Conservation (phyloP, 768 basidiomycete species). For the Podaxis rugospora region DNA sequence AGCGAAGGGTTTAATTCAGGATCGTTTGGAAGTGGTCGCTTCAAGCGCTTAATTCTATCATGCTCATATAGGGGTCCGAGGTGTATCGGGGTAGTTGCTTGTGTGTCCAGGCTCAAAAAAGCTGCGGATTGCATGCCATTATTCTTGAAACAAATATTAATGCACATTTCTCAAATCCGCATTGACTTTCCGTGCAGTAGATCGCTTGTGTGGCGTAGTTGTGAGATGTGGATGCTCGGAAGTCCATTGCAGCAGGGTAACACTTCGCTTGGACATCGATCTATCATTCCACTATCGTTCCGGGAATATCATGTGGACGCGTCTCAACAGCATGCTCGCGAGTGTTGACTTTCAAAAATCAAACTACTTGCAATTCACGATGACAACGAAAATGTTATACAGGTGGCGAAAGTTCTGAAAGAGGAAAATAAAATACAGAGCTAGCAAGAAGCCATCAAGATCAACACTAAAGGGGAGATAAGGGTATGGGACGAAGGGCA, state of each 20-base stretch:
- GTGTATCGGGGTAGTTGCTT: neutral
- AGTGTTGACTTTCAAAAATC: neutral
- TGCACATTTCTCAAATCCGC: neutral
- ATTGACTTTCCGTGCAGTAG: neutral
- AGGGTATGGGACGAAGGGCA: conserved; percentile 1
- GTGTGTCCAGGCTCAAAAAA: neutral
- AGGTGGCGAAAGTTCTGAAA: neutral
- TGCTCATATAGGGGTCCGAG: neutral
- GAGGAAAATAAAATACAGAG: conserved; percentile 11
- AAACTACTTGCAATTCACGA: neutral
- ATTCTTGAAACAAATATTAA: neutral
- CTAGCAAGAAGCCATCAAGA: conserved; percentile 4
- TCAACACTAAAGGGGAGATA: neutral
- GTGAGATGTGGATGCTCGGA: neutral
- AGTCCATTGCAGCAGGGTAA: neutral
- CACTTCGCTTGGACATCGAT: neutral
- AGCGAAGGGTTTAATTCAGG: neutral
- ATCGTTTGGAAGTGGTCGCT: neutral
- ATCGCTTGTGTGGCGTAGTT: neutral
- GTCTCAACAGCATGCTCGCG: neutral
- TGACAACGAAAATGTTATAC: conserved; percentile 4
- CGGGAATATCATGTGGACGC: neutral
- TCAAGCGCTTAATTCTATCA: neutral
- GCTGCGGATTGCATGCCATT: neutral
- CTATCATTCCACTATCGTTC: neutral